Evolutionary conservation across 169 alveolate genomes (phyloP).

Genomic region (Plasmodium reichenowi): DNA sequence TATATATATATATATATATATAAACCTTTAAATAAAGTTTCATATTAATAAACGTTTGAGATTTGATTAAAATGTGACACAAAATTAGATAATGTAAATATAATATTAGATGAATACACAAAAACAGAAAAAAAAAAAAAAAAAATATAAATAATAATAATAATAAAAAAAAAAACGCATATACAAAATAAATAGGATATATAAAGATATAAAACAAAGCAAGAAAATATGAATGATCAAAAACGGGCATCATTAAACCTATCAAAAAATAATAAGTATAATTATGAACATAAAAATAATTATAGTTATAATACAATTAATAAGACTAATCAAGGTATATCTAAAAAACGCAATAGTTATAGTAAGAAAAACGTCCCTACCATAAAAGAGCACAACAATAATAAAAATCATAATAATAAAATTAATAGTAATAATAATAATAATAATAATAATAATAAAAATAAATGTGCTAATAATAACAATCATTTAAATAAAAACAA

Average conservation of each 20-base stretch:
- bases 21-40: too few relatives aligned
- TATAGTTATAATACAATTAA: too few relatives aligned
- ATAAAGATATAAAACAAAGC: constrained; percentile 3
- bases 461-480: background rate
- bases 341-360: too few relatives aligned
- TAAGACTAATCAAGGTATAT: too few relatives aligned
- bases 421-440: background rate
- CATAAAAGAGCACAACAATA: background rate
- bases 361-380: too few relatives aligned
- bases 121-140: background rate
- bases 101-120: background rate
- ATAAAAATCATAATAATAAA: background rate
- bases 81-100: background rate
- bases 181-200: constrained; percentile 3
- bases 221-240: constrained; percentile 30
- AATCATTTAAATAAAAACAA: too few relatives aligned
- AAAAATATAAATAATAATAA: background rate
- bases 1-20: too few relatives aligned
- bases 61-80: constrained; percentile 7
- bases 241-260: constrained; percentile 24
- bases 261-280: constrained; percentile 5
- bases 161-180: background rate
- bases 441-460: background rate
- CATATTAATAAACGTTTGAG: too few relatives aligned
- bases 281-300: too few relatives aligned